Conservation (phyloP, 768 basidiomycete genomes). For the Tubosaeta sp. region DNA sequence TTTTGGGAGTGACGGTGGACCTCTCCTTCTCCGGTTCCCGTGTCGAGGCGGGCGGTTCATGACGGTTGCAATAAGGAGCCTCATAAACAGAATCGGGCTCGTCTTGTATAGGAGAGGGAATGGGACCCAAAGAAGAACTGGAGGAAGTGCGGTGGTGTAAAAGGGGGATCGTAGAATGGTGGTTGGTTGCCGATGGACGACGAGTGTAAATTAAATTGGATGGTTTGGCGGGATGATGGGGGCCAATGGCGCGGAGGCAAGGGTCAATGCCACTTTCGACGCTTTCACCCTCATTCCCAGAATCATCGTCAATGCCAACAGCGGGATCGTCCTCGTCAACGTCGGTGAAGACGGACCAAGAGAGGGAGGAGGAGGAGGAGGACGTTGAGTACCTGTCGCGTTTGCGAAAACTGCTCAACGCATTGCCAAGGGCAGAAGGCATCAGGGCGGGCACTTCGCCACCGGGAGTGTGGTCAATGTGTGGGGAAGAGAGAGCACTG, state of each 20-base stretch:
- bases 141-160: constrained; percentile 52
- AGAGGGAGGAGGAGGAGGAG: constrained; percentile 63
- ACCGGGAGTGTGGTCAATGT: constrained; percentile 47
- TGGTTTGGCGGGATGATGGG: constrained; percentile 32
- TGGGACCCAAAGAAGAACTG: constrained; percentile 28
- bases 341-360: constrained; percentile 64
- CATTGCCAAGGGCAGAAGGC: constrained; percentile 51
- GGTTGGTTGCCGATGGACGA: constrained; percentile 68
- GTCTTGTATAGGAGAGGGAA: constrained; percentile 42
- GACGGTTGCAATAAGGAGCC: constrained; percentile 16
- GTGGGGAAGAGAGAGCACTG: constrained; percentile 66
- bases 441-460: constrained; percentile 67
- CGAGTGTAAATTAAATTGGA: constrained; percentile 63
- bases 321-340: constrained; percentile 50
- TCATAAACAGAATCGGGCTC: constrained; percentile 38
- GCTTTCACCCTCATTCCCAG: constrained; percentile 27
- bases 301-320: constrained; percentile 34
- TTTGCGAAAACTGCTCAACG: constrained; percentile 42
- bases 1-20: constrained; percentile 33
- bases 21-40: constrained; percentile 23
- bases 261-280: constrained; percentile 36
- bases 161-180: constrained; percentile 54
- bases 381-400: constrained; percentile 53
- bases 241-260: constrained; percentile 41
- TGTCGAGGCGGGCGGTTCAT: constrained; percentile 32